phyloP scores from a whole-genome alignment of 169 alveolate genomes.

The Cryptosporidium baileyi region DNA sequence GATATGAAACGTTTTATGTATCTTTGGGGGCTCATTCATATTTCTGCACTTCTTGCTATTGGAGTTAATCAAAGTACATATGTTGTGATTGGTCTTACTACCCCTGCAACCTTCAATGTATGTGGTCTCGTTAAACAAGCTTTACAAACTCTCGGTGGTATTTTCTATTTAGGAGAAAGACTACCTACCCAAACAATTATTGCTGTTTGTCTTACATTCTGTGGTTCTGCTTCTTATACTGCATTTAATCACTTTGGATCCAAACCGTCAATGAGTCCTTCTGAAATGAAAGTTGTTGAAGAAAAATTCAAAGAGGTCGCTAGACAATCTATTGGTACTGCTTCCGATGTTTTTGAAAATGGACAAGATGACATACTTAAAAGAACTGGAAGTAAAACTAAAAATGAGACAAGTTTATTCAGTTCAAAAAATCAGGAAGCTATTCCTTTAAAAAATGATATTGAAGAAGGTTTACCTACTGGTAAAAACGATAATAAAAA shows the following conservation, averaged over 20 bases:
- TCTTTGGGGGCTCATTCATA: slow-evolving; percentile 55
- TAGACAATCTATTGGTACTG: slow-evolving; percentile 65
- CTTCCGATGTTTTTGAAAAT: slow-evolving; percentile 66
- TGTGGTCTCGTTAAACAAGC: slow-evolving; percentile 69
- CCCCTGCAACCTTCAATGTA: slow-evolving; percentile 68
- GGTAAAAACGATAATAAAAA: not conserved
- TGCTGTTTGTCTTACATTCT: slow-evolving; percentile 66
- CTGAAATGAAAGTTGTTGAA: slow-evolving; percentile 46
- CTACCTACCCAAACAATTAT: slow-evolving; percentile 18
- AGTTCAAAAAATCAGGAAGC: slow-evolving; percentile 19
- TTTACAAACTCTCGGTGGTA: slow-evolving; percentile 54
- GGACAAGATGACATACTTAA: slow-evolving; percentile 49
- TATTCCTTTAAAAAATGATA: slow-evolving; percentile 55
- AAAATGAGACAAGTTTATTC: not conserved
- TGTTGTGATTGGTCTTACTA: slow-evolving; percentile 62
- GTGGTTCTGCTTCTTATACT: slow-evolving; percentile 70
- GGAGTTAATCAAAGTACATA: slow-evolving; percentile 67
- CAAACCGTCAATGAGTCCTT: slow-evolving; percentile 40
- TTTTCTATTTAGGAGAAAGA: slow-evolving; percentile 30
- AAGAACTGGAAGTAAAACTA: slow-evolving; percentile 5
- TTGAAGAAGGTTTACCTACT: slow-evolving; percentile 62
- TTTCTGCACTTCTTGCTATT: slow-evolving; percentile 59
- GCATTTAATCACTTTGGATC: slow-evolving; percentile 55
- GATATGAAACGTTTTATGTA: not conserved
- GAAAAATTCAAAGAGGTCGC: slow-evolving; percentile 58